phyloP scores from a whole-genome alignment of 108 stramenopile species.

The Discostella pseudostelligera region DNA sequence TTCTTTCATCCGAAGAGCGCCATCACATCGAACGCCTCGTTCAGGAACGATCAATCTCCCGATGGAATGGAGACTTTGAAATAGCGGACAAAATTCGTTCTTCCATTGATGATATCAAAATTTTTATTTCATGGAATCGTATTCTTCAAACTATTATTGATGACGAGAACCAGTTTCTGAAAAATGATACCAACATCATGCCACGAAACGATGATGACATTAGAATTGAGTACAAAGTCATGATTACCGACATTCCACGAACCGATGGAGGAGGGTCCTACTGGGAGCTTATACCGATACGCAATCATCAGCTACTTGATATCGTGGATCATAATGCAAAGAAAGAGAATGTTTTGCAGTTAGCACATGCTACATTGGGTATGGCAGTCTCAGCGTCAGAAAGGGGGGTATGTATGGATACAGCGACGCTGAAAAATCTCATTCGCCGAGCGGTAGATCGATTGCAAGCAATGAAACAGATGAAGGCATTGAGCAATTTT shows the following conservation, averaged over 20 bases:
- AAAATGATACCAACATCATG: background rate
- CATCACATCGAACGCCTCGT: slow-evolving; percentile 41
- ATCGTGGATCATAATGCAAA: slow-evolving; percentile 5
- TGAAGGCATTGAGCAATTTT: slow-evolving; percentile 19
- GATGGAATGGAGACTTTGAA: slow-evolving; percentile 56
- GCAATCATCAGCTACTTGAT: background rate
- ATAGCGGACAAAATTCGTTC: slow-evolving; percentile 51
- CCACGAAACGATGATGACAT: background rate
- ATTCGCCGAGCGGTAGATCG: slow-evolving; percentile 24
- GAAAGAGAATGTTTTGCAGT: slow-evolving; percentile 54
- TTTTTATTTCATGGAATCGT: slow-evolving; percentile 23
- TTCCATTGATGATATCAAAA: slow-evolving; percentile 24
- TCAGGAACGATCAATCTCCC: slow-evolving; percentile 44
- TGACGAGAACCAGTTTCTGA: background rate
- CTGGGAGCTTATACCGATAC: slow-evolving; percentile 43
- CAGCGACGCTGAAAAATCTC: slow-evolving; percentile 18
- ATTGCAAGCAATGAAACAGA: slow-evolving; percentile 19
- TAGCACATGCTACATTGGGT: slow-evolving; percentile 70
- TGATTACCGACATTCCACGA: slow-evolving; percentile 57
- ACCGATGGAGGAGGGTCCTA: slow-evolving; percentile 54
- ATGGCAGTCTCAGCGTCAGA: slow-evolving; percentile 48
- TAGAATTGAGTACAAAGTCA: slow-evolving; percentile 24
- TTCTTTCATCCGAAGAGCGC: slow-evolving; percentile 14
- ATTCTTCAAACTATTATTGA: slow-evolving; percentile 12
- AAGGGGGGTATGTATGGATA: slow-evolving; percentile 22